Evolutionary conservation across 225 moss, liverwort and hornwort genomes (phyloP).

Genomic region (Straminergon stramineum): DNA sequence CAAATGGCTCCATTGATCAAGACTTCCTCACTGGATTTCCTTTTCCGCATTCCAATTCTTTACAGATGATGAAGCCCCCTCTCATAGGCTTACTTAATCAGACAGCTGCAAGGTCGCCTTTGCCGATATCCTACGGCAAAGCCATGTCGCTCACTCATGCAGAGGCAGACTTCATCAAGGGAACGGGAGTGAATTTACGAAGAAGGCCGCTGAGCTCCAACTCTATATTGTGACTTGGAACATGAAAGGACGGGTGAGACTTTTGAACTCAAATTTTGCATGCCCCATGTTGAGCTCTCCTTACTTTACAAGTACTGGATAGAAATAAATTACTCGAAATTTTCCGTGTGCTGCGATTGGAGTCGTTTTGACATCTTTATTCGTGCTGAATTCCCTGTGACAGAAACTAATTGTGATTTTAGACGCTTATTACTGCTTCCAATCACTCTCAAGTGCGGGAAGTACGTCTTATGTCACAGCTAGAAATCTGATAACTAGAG

Average conservation of each 20-base stretch:
- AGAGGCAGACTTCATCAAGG: neutral
- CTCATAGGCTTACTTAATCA: neutral
- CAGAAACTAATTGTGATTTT: neutral
- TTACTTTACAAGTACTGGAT: neutral
- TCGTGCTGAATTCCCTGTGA: neutral
- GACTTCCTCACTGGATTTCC: neutral
- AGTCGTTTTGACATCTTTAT: neutral
- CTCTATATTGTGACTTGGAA: constrained; percentile 85
- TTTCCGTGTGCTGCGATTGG: neutral
- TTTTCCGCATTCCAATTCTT: neutral
- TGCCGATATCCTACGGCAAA: neutral
- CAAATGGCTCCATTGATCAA: neutral
- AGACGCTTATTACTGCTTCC: neutral
- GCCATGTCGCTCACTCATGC: neutral
- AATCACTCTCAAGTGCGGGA: neutral
- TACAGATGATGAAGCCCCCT: neutral
- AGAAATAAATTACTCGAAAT: neutral
- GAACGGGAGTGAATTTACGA: neutral
- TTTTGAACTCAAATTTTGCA: neutral
- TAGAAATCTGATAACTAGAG: neutral
- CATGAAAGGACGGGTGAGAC: constrained; percentile 73
- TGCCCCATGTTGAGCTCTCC: neutral
- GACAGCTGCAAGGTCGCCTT: neutral
- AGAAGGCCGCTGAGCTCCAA: constrained; percentile 8
- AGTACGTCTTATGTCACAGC: neutral